Evolutionary conservation across 805 yeast genomes (phyloP).

Genomic region (Pichia cephalocereana): DNA sequence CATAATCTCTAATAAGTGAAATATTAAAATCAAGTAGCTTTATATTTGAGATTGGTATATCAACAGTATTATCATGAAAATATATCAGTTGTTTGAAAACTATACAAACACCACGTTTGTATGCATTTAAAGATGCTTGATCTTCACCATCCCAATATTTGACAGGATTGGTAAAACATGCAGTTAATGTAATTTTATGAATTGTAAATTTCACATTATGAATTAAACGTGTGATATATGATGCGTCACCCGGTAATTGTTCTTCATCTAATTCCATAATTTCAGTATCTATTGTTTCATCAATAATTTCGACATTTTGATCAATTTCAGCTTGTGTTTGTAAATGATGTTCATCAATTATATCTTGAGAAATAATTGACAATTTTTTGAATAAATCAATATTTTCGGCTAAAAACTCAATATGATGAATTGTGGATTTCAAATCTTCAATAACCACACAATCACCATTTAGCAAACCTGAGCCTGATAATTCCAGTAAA

Average conservation of each 20-base stretch:
- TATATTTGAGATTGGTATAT: conserved; percentile 7
- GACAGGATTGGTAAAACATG: conserved; percentile 25
- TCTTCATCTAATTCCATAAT: neutral
- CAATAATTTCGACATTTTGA: neutral
- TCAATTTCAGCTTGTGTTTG: neutral
- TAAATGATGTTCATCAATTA: neutral
- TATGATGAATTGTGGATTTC: conserved; percentile 1
- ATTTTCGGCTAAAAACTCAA: conserved; percentile 8
- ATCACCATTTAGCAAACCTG: conserved; percentile 8
- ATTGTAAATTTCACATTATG: conserved; percentile 8
- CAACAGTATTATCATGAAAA: conserved; percentile 9
- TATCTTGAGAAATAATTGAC: conserved; percentile 1
- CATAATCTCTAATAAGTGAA: conserved; percentile 17
- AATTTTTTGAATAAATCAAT: conserved; percentile 11
- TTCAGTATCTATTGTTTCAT: neutral
- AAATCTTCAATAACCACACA: conserved; percentile 4
- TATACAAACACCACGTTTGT: conserved; percentile 20
- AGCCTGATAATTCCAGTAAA: conserved; percentile 8
- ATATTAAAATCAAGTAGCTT: conserved; percentile 7
- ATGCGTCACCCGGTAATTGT: neutral
- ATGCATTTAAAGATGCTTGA: conserved; percentile 21
- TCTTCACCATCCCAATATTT: conserved; percentile 21
- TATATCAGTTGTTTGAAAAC: conserved; percentile 2
- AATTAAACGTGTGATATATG: conserved; percentile 9
- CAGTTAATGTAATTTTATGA: conserved; percentile 12